phyloP scores from a whole-genome alignment of 208 protist genomes.

The Trypanosoma melophagium region DNA sequence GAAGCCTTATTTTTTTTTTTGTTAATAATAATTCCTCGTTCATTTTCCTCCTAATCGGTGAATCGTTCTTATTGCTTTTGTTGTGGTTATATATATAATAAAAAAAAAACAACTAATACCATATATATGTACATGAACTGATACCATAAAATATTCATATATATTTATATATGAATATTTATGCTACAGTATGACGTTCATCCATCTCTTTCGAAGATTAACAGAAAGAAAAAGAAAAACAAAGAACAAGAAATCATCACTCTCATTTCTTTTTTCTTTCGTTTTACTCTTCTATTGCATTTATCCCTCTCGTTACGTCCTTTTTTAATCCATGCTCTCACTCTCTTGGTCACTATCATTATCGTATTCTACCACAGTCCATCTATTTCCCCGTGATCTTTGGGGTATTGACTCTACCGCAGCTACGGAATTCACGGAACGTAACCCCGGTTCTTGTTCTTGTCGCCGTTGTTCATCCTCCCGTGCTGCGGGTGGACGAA shows the following conservation, averaged over 20 bases:
- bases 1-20: too few relatives aligned
- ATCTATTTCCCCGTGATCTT: slow-evolving; percentile 40
- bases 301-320: not conserved
- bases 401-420: slow-evolving; percentile 31
- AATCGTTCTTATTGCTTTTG: too few relatives aligned
- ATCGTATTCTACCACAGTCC: slow-evolving; percentile 83
- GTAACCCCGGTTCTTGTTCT: not conserved
- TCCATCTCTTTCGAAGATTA: too few relatives aligned
- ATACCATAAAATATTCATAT: too few relatives aligned
- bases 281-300: not conserved
- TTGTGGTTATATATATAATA: too few relatives aligned
- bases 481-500: not conserved
- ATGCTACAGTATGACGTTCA: too few relatives aligned
- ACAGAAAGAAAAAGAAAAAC: too few relatives aligned
- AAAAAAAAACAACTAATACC: too few relatives aligned
- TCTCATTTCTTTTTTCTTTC: not conserved
- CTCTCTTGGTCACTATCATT: slow-evolving; percentile 34
- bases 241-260: not conserved
- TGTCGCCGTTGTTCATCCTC: not conserved
- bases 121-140: too few relatives aligned
- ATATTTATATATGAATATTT: too few relatives aligned
- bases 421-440: not conserved
- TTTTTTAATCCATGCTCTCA: slow-evolving; percentile 8
- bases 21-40: too few relatives aligned
- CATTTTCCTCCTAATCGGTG: too few relatives aligned